A percentile compares a stretch with the other conserved stretches of the same genome.
These are phyloP conservation scores for Botrytis sinoallii DNA, from an alignment of 2,329 filamentous ascomycete species.

Conservation along the genomic window DNA sequence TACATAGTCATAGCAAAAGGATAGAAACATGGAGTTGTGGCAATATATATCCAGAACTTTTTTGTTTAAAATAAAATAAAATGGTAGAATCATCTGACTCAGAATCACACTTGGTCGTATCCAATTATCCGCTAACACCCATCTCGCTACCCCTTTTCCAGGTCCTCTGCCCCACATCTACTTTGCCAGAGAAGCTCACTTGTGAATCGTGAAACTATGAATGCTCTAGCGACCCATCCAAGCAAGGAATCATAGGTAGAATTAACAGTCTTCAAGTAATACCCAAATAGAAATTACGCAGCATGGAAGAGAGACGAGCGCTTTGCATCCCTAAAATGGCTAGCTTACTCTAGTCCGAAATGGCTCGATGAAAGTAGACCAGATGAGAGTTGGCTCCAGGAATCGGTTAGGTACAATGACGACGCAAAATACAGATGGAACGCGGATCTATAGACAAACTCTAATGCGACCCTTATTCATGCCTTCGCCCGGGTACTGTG, in stretches of 20 bases:
- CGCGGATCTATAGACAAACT: neutral
- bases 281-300: neutral
- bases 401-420: neutral
- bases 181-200: neutral
- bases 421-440: rapidly evolving
- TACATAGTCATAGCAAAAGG: neutral
- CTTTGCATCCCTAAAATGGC: neutral
- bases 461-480: neutral
- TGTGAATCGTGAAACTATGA: neutral
- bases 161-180: neutral
- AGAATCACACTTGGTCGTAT: neutral
- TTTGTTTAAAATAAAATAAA: neutral
- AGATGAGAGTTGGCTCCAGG: neutral
- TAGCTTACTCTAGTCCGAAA: neutral
- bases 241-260: rapidly evolving
- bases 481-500: neutral
- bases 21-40: rapidly evolving
- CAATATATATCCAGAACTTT: neutral
- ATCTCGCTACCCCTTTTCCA: neutral
- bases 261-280: neutral
- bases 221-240: neutral
- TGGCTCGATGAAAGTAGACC: neutral
- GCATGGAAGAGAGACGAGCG: neutral
- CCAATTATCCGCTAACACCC: neutral
- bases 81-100: neutral